phyloP scores from a whole-genome alignment of 78 protist species.

The Kipferlia bialata region DNA sequence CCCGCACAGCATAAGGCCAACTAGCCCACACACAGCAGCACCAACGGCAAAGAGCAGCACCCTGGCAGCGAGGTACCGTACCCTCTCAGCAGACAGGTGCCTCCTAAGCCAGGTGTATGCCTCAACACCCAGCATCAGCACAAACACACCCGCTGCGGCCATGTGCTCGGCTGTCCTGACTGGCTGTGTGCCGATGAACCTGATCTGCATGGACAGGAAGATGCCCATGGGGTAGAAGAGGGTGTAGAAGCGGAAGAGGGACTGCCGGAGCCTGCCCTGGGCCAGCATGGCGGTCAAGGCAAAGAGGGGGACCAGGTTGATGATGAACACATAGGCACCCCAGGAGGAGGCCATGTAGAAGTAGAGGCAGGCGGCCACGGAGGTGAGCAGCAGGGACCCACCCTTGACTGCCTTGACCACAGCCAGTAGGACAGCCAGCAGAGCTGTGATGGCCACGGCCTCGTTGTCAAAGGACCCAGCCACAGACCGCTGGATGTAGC shows the following conservation, averaged over 20 bases:
- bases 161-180: conserved; percentile 83
- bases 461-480: conserved; percentile 99
- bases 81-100: conserved; percentile 26
- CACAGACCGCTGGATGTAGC: conserved; percentile 86
- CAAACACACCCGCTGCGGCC: conserved; percentile 75
- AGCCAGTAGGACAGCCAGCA: conserved; percentile 62
- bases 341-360: conserved; percentile 75
- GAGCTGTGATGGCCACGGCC: conserved; percentile 85
- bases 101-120: conserved; percentile 33
- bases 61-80: background rate
- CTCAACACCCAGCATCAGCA: conserved; percentile 1
- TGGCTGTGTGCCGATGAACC: conserved; percentile 79
- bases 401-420: conserved; percentile 67
- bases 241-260: conserved; percentile 75
- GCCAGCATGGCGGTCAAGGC: conserved; percentile 55
- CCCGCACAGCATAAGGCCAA: background rate
- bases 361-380: conserved; percentile 17
- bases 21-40: background rate
- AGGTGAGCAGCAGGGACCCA: conserved; percentile 55
- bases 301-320: conserved; percentile 83
- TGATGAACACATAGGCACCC: conserved; percentile 98
- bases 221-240: conserved; percentile 50
- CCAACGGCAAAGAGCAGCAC: conserved; percentile 29
- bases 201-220: conserved; percentile 47
- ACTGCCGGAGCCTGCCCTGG: conserved; percentile 39